Evolutionary conservation across 1,139 yeast species (phyloP).

Genomic region (Saccharomycopsis crataegensis): DNA sequence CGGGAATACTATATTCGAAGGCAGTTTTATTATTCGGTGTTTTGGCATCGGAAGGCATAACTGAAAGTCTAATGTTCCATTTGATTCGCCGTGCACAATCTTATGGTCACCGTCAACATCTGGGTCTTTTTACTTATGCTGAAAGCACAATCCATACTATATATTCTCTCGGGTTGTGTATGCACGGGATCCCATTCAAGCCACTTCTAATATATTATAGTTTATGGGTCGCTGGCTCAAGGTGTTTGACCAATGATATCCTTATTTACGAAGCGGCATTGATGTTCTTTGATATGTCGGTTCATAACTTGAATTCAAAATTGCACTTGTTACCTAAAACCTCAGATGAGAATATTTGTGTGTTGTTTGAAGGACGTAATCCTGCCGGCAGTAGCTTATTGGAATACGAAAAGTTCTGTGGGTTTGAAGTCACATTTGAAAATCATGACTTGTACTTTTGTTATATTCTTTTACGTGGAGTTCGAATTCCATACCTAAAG

Average conservation of each 20-base stretch:
- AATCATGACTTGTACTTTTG: constrained; percentile 1
- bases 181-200: background rate
- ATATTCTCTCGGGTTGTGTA: background rate
- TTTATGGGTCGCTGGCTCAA: background rate
- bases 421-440: background rate
- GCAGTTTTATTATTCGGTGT: constrained; percentile 63
- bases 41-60: background rate
- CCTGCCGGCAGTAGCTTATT: background rate
- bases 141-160: background rate
- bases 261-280: constrained; percentile 6
- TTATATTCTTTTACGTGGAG: background rate
- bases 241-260: constrained; percentile 2
- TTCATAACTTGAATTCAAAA: background rate
- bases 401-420: background rate
- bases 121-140: background rate
- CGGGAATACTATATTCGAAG: constrained; percentile 60
- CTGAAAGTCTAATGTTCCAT: background rate
- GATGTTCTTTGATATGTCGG: background rate
- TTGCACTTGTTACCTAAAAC: background rate
- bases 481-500: constrained; percentile 2
- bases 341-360: background rate
- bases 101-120: background rate
- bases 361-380: background rate
- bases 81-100: background rate
- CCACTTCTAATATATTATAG: background rate